These are phyloP conservation scores for Silybum marianum DNA, from an alignment of 129 eudicot species.

Conservation along the genomic window DNA sequence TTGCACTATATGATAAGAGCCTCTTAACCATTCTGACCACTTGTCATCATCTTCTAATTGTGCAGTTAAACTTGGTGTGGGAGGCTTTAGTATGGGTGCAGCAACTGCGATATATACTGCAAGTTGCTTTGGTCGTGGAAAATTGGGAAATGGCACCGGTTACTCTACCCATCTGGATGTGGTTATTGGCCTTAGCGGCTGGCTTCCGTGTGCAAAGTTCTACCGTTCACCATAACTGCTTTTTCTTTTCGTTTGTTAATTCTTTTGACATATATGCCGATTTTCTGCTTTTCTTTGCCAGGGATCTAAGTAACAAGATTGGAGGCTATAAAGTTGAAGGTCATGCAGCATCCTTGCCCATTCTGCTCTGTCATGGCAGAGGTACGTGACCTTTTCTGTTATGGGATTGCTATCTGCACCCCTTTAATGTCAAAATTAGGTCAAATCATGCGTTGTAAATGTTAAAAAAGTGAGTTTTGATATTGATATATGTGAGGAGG, in stretches of 20 bases:
- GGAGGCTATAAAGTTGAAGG: constrained; percentile 47
- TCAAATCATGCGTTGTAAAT: no score
- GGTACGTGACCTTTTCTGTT: constrained; percentile 27
- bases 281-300: constrained; percentile 27
- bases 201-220: constrained; percentile 82
- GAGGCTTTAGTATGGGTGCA: constrained; percentile 91
- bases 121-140: constrained; percentile 60
- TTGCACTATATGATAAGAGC: no score
- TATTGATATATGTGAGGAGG: no score
- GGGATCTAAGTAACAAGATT: constrained; percentile 45
- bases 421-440: no score
- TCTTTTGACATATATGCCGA: not conserved
- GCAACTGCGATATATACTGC: constrained; percentile 73
- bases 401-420: no score
- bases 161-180: constrained; percentile 58
- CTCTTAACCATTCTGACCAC: no score
- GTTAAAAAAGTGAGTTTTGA: no score
- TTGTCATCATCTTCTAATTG: not conserved
- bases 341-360: constrained; percentile 82
- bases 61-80: constrained; percentile 72
- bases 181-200: constrained; percentile 76
- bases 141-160: constrained; percentile 53
- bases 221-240: constrained; percentile 9
- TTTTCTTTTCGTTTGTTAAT: not conserved
- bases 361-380: constrained; percentile 78